Evolutionary conservation across 2,329 filamentous ascomycete genomes (phyloP).

Genomic region (Fusarium zealandicum): DNA sequence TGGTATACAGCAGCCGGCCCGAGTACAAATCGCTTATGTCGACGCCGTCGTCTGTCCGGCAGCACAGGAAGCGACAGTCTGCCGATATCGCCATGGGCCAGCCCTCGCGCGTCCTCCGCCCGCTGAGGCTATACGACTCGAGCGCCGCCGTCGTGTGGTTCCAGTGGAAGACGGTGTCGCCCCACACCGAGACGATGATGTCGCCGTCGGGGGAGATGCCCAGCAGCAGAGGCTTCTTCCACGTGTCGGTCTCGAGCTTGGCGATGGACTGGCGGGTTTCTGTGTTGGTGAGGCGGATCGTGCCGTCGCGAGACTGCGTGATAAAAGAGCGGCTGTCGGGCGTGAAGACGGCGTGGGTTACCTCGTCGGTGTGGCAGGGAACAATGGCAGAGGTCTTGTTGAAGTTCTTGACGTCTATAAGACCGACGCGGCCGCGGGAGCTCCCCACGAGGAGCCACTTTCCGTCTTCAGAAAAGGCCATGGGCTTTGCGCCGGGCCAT

Average conservation of each 20-base stretch:
- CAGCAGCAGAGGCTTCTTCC: conserved; percentile 39
- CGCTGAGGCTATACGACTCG: conserved; percentile 44
- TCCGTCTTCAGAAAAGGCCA: conserved; percentile 38
- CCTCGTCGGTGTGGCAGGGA: conserved; percentile 36
- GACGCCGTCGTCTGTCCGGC: conserved; percentile 47
- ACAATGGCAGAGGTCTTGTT: conserved; percentile 27
- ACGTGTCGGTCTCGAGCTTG: conserved; percentile 42
- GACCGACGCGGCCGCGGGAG: conserved; percentile 32
- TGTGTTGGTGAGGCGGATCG: conserved; percentile 38
- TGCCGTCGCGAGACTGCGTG: conserved; percentile 40
- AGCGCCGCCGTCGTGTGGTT: conserved; percentile 41
- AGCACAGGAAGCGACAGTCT: conserved; percentile 47
- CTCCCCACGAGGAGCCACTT: conserved; percentile 35
- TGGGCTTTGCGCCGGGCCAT: conserved; percentile 34
- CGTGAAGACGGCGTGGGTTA: conserved; percentile 41
- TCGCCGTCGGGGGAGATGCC: conserved; percentile 42
- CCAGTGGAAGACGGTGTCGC: conserved; percentile 47
- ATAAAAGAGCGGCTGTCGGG: conserved; percentile 36
- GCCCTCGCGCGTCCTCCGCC: conserved; percentile 43
- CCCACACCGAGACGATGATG: conserved; percentile 46
- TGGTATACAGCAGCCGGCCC: conserved; percentile 45
- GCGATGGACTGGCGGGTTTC: conserved; percentile 32
- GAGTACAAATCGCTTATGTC: conserved; percentile 46
- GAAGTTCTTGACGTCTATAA: conserved; percentile 31
- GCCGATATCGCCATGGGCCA: conserved; percentile 48